Evolutionary conservation across 2,329 filamentous ascomycete genomes (phyloP).

Genomic region (Pseudocercospora pini-densiflorae): DNA sequence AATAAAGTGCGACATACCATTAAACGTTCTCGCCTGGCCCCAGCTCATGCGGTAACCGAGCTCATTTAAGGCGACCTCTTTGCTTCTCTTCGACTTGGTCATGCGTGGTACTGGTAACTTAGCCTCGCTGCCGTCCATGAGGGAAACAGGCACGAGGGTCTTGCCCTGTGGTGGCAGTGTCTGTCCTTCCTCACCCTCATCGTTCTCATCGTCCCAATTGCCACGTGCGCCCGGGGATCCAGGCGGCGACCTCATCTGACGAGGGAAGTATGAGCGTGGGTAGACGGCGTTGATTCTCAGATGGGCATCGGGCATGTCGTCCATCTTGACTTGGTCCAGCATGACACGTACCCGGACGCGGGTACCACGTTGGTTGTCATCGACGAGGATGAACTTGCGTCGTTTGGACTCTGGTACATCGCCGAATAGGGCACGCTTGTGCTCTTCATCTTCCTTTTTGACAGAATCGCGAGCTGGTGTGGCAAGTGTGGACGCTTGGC

Average conservation of each 20-base stretch:
- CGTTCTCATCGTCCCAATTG: conserved; percentile 73
- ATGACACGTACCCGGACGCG: conserved; percentile 88
- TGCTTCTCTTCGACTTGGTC: conserved; percentile 69
- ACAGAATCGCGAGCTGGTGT: conserved; percentile 45
- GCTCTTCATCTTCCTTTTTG: conserved; percentile 57
- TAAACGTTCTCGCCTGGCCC: conserved; percentile 92
- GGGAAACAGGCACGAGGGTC: conserved; percentile 53
- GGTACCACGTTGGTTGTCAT: conserved; percentile 80
- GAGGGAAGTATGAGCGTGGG: conserved; percentile 87
- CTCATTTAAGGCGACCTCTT: conserved; percentile 91
- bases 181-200: conserved; percentile 54
- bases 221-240: conserved; percentile 74
- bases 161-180: conserved; percentile 43
- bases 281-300: conserved; percentile 88
- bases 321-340: conserved; percentile 90
- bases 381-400: conserved; percentile 95
- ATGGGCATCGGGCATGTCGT: conserved; percentile 95
- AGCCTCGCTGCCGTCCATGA: conserved; percentile 70
- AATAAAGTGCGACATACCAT: conserved; percentile 52
- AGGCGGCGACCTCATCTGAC: conserved; percentile 88
- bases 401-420: conserved; percentile 88
- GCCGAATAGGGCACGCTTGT: conserved; percentile 76
- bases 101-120: conserved; percentile 78
- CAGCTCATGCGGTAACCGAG: conserved; percentile 95
- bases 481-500: conserved; percentile 38